Conservation (phyloP, 257 asterid species). For the Ehretia macrophylla region DNA sequence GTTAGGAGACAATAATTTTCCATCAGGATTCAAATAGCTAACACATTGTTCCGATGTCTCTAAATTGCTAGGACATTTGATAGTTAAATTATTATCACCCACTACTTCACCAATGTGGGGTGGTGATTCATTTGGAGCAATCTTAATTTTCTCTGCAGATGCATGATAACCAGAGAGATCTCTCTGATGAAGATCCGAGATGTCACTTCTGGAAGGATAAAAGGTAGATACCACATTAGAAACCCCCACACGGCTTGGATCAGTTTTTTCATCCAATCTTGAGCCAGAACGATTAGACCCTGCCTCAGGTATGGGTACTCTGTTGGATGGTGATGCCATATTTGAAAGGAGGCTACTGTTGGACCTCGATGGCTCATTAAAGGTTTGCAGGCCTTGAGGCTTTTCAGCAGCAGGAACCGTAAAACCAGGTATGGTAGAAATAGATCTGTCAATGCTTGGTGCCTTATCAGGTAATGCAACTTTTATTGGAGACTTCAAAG, state of each 20-base stretch:
- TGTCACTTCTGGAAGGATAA: constrained; percentile 12
- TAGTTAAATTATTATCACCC: constrained; percentile 15
- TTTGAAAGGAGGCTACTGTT: constrained; percentile 23
- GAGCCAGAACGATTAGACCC: constrained; percentile 23
- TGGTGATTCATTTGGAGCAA: constrained; percentile 19
- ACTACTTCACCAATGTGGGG: constrained; percentile 18
- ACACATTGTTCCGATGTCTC: constrained; percentile 26
- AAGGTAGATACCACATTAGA: constrained; percentile 21
- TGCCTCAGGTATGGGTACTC: constrained; percentile 20
- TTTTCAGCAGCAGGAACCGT: constrained; percentile 26
- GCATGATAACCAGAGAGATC: constrained; percentile 34
- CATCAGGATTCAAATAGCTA: constrained; percentile 29
- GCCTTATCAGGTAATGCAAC: constrained; percentile 62
- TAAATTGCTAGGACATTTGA: constrained; percentile 13
- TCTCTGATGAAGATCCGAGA: constrained; percentile 24
- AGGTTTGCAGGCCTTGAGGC: constrained; percentile 18
- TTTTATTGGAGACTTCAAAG: constrained; percentile 59
- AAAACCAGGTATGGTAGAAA: constrained; percentile 49
- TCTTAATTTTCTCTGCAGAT: constrained; percentile 18
- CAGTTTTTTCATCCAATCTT: constrained; percentile 14
- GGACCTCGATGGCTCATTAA: constrained; percentile 22
- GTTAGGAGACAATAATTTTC: constrained; percentile 19
- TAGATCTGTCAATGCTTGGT: constrained; percentile 47
- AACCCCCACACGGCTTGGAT: constrained; percentile 15
- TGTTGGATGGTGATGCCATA: constrained; percentile 25